Percentiles rank a stretch among this genome's conserved stretches.
Evolutionary conservation across 2,329 filamentous ascomycete genomes (phyloP).

Genomic region (Cadophora luteo-olivacea): DNA sequence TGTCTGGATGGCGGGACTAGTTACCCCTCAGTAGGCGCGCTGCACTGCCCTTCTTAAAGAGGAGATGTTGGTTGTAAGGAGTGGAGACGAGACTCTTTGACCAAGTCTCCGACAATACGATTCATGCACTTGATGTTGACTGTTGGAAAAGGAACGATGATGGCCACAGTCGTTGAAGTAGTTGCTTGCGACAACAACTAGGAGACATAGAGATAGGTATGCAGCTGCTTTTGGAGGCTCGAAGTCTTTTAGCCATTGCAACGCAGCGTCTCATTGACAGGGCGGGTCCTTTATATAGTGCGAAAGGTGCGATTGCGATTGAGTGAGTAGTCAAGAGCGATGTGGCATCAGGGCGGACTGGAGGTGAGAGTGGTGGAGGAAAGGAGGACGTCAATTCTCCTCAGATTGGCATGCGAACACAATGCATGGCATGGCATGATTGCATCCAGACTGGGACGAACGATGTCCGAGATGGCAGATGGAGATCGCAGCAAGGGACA

Average conservation of each 20-base stretch:
- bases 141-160: neutral
- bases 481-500: constrained; percentile 2
- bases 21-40: constrained; percentile 15
- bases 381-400: constrained; percentile 3
- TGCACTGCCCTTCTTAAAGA: constrained; percentile 8
- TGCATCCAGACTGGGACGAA: constrained; percentile 11
- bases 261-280: neutral
- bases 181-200: neutral
- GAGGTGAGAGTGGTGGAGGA: neutral
- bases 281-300: constrained; percentile 15
- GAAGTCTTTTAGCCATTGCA: constrained; percentile 9
- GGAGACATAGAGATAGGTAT: neutral
- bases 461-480: constrained; percentile 9
- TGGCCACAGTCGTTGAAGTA: constrained; percentile 1
- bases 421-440: constrained; percentile 10
- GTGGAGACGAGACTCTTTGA: constrained; percentile 16
- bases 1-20: constrained; percentile 1
- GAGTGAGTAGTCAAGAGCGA: constrained; percentile 7
- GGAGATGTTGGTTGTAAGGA: constrained; percentile 7
- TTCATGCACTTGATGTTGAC: constrained; percentile 5
- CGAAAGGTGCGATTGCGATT: constrained; percentile 7
- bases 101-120: constrained; percentile 4
- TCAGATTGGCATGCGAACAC: constrained; percentile 10
- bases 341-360: constrained; percentile 6
- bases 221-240: neutral